Conservation (phyloP, 768 basidiomycete species). For the Mycena indigotica region DNA sequence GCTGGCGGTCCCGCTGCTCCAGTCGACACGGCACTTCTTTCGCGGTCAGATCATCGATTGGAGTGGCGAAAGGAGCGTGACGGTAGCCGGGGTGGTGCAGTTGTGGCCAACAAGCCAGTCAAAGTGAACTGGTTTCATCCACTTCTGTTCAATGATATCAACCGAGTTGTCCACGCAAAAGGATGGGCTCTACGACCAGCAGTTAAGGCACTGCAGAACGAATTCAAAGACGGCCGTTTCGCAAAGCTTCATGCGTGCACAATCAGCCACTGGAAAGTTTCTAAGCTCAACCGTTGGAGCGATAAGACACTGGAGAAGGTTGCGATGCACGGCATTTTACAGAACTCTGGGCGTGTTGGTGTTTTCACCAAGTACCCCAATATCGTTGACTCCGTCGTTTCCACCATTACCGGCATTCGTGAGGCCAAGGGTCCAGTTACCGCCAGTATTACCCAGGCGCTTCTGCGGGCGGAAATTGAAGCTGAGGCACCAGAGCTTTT, state of each 20-base stretch:
- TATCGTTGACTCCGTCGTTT: neutral
- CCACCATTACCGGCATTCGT: neutral
- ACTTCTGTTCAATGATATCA: neutral
- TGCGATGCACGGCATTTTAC: neutral
- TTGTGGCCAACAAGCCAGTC: neutral
- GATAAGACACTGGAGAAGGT: neutral
- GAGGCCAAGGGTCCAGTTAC: neutral
- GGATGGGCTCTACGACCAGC: neutral
- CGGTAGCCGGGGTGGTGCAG: neutral
- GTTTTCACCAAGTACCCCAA: neutral
- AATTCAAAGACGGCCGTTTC: neutral
- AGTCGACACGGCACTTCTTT: neutral
- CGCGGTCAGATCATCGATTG: neutral
- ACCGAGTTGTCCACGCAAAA: neutral
- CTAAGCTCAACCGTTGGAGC: neutral
- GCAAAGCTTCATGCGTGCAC: neutral
- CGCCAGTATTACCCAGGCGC: neutral
- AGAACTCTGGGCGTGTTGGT: neutral
- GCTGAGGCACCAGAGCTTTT: neutral
- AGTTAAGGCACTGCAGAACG: neutral
- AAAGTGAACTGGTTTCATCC: neutral
- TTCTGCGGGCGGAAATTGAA: neutral
- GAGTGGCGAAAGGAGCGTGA: neutral
- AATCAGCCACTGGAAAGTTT: neutral
- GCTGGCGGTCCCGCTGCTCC: neutral